phyloP scores from a whole-genome alignment of 371 early-diverging fungal species.

The Mortierella sp. region DNA sequence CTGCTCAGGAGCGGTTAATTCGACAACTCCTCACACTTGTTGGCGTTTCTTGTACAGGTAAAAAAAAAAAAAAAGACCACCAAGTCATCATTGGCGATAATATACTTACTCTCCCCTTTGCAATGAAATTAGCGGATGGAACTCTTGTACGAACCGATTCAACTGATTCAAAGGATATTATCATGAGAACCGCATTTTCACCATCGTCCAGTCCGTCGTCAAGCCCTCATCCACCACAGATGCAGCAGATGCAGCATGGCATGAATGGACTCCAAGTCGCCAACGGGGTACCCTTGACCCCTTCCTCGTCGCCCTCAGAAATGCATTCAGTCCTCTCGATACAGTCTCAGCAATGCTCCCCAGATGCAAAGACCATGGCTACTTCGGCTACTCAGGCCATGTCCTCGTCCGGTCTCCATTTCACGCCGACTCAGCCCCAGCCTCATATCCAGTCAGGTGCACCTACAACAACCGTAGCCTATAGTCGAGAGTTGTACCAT shows the following conservation, averaged over 20 bases:
- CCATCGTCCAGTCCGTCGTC: conserved; percentile 9
- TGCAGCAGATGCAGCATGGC: conserved; percentile 6
- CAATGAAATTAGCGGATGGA: conserved; percentile 20
- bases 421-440: neutral
- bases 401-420: conserved; percentile 13
- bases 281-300: conserved; percentile 3
- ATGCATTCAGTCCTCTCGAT: conserved; percentile 1
- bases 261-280: conserved; percentile 14
- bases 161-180: neutral
- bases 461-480: conserved; percentile 11
- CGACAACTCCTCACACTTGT: conserved; percentile 28
- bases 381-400: neutral
- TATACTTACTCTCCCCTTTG: neutral
- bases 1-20: conserved; percentile 29
- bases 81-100: no score
- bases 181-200: conserved; percentile 5
- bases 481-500: conserved; percentile 13
- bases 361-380: conserved; percentile 3
- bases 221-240: conserved; percentile 18
- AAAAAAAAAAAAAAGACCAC: neutral
- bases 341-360: neutral
- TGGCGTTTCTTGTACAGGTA: conserved; percentile 38
- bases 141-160: conserved; percentile 8
- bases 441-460: neutral
- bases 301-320: conserved; percentile 16